A percentile compares a stretch with the other conserved stretches of the same genome.
phyloP scores from a whole-genome alignment of 169 alveolate species.

The Plasmodium adleri region DNA sequence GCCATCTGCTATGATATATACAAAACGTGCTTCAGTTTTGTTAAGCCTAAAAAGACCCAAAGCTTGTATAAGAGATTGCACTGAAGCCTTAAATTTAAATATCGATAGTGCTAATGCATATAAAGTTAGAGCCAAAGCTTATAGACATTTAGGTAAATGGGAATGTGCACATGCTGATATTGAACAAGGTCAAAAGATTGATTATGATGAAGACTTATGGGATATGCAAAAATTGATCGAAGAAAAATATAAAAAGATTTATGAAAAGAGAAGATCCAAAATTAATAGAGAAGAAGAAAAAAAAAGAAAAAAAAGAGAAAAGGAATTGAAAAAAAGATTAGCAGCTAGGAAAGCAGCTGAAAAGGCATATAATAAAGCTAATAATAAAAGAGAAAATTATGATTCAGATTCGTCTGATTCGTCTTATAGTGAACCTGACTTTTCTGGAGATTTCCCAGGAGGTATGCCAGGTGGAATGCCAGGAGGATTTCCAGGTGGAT shows the following conservation, averaged over 20 bases:
- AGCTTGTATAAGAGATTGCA: slow-evolving; percentile 85
- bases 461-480: slow-evolving; percentile 81
- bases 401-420: slow-evolving; percentile 64
- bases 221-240: slow-evolving; percentile 85
- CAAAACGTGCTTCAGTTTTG: slow-evolving; percentile 83
- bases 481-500: slow-evolving; percentile 81
- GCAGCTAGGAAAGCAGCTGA: slow-evolving; percentile 77
- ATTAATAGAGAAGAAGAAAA: slow-evolving; percentile 79
- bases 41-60: slow-evolving; percentile 78
- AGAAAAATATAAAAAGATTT: slow-evolving; percentile 82
- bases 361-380: slow-evolving; percentile 75
- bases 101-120: slow-evolving; percentile 86
- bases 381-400: slow-evolving; percentile 67
- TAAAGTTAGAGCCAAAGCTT: slow-evolving; percentile 81
- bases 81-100: slow-evolving; percentile 82
- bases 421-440: slow-evolving; percentile 60
- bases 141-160: slow-evolving; percentile 84
- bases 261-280: slow-evolving; percentile 79
- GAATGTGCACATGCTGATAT: slow-evolving; percentile 84
- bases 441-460: slow-evolving; percentile 78
- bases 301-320: slow-evolving; percentile 77
- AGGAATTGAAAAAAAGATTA: slow-evolving; percentile 77
- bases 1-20: slow-evolving; percentile 85
- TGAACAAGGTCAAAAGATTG: slow-evolving; percentile 85
- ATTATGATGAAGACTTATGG: slow-evolving; percentile 85